Evolutionary conservation across 768 basidiomycete genomes (phyloP).

Genomic region (Suillus americanus): DNA sequence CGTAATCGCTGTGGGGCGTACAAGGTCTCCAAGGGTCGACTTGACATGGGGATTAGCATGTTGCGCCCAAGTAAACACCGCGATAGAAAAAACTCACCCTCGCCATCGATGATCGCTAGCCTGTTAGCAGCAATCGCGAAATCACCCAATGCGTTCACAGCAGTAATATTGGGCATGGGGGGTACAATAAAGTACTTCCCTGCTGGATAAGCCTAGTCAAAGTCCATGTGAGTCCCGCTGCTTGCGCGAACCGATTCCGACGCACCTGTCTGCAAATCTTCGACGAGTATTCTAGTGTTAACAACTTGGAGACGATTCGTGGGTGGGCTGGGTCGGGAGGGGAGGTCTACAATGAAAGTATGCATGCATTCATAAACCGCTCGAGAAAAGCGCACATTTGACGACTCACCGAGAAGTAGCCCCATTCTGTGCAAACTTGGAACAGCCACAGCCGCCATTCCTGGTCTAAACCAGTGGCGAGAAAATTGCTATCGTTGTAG

Average conservation of each 20-base stretch:
- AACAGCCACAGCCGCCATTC: constrained; percentile 88
- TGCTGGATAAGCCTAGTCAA: constrained; percentile 65
- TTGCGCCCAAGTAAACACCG: background rate
- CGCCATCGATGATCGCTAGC: constrained; percentile 86
- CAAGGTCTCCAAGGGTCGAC: constrained; percentile 91
- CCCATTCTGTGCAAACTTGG: constrained; percentile 96
- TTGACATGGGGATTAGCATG: constrained; percentile 22
- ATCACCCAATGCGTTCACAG: constrained; percentile 83
- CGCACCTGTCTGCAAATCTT: constrained; percentile 66
- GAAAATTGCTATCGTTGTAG: constrained; percentile 65
- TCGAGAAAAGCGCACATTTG: no score
- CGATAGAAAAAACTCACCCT: constrained; percentile 44
- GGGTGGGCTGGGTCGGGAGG: constrained; percentile 71
- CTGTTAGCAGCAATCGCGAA: constrained; percentile 79
- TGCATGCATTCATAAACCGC: background rate
- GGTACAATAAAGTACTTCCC: constrained; percentile 78
- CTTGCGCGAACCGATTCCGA: background rate
- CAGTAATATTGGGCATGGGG: constrained; percentile 70
- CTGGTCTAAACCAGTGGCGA: constrained; percentile 59
- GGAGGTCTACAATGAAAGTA: constrained; percentile 49
- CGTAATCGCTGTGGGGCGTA: constrained; percentile 79
- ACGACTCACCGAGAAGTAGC: constrained; percentile 75
- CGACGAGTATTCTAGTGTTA: constrained; percentile 70
- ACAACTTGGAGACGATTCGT: constrained; percentile 74
- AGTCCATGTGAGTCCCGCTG: background rate